Evolutionary conservation across 371 early-diverging fungal species (phyloP), one percentile per base, ranked within the genome.

Genomic region (Conidiobolus incongruus): DNA sequence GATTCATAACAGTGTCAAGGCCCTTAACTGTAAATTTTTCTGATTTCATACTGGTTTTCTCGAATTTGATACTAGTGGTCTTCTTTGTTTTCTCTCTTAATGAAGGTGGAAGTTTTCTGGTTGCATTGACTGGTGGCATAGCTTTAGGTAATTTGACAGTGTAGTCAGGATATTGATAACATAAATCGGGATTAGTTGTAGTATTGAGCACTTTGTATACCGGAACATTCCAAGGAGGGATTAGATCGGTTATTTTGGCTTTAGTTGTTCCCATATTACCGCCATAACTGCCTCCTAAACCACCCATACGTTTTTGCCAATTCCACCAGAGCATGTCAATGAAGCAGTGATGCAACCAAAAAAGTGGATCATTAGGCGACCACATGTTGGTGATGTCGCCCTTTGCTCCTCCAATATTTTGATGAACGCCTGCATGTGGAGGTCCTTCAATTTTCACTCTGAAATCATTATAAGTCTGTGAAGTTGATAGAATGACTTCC

Each of bases 361-460:
- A 42, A 6, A 42, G 7, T 7, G 42, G 42, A 32, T 45, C 45
- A 29, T 37, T 36, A 19, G 45, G 45, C 10, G 28, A 26, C 15
- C 20, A 46, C 46, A 46, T 46, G 8, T 28, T 32, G 1, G 3
- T 15, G 16, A 46, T 39, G 20, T 39, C 46, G 13, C 46, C 46
- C 29, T 22, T 28, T 4, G 10, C n/a, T 10, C 71, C 71, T 13
- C 65, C 62, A 38, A 71, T 46, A 29, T 47, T 47, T n/a, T 30
- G 13, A 56, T 72, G 72, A 15, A 72, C 58, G 6, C 47, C 13
- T 15, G 56, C 58, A 52, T 72, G 68, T 13, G 67, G 65, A 32
- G 47, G 34, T 15, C 46, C 22, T 45, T 68, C 72, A 20, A 72
- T 28, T 5, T 35, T 35, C 0, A 40, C 38, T 4, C 63, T 45